These are phyloP conservation scores for Malassezia furfur DNA, from an alignment of 1,284 basidiomycete species.

Conservation along the genomic window DNA sequence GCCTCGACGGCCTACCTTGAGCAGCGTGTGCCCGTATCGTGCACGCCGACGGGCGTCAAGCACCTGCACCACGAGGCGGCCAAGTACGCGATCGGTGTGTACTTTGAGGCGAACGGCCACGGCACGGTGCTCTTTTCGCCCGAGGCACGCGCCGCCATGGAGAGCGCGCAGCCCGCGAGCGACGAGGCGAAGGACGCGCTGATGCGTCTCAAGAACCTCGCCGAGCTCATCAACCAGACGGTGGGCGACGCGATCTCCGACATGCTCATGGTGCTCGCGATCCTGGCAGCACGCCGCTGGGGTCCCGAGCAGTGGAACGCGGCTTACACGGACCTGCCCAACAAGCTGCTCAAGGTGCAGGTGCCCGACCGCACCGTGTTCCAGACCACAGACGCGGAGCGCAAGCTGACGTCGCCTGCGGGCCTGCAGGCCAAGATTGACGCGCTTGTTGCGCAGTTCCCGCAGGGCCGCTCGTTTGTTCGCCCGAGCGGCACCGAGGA, in stretches of 20 bases:
- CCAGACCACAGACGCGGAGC: conserved; percentile 86
- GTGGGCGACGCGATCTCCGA: conserved; percentile 96
- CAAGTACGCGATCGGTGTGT: conserved; percentile 85
- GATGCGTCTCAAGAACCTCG: conserved; percentile 53
- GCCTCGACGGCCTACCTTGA: conserved; percentile 71
- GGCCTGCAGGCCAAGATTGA: conserved; percentile 81
- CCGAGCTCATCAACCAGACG: conserved; percentile 88
- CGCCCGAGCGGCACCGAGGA: conserved; percentile 96
- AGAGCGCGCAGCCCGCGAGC: conserved; percentile 64
- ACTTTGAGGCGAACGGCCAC: conserved; percentile 99
- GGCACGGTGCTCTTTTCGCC: conserved; percentile 89
- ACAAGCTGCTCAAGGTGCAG: conserved; percentile 88
- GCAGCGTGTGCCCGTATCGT: conserved; percentile 74
- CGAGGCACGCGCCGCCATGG: conserved; percentile 38
- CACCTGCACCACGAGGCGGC: conserved; percentile 96
- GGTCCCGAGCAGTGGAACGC: conserved; percentile 75
- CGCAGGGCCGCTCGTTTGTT: conserved; percentile 82
- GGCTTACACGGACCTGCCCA: conserved; percentile 85
- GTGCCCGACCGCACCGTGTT: conserved; percentile 76
- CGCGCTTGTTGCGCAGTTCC: conserved; percentile 68
- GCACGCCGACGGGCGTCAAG: conserved; percentile 94
- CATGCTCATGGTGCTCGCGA: conserved; percentile 86
- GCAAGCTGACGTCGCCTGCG: conserved; percentile 67
- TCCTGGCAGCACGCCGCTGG: conserved; percentile 61
- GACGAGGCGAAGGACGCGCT: conserved; percentile 60